phyloP scores from a whole-genome alignment of 179 eudicot genomes.

The Drosera spatulata region DNA sequence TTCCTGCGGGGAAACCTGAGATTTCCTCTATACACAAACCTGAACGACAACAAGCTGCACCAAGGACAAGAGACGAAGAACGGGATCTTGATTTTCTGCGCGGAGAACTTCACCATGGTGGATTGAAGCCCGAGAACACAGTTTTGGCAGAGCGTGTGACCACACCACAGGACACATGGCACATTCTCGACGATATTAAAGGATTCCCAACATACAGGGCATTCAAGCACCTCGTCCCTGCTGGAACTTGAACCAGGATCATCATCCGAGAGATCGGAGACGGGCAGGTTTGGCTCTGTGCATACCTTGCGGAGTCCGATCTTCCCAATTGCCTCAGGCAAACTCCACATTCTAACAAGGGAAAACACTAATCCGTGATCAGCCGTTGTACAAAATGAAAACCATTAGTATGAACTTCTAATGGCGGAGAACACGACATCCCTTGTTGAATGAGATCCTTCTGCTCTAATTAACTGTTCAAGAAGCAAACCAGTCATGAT shows the following conservation, averaged over 20 bases:
- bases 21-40: constrained; percentile 32
- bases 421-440: too few relatives aligned
- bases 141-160: constrained; percentile 52
- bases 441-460: too few relatives aligned
- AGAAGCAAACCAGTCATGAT: too few relatives aligned
- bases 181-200: constrained; percentile 58
- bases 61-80: constrained; percentile 55
- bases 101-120: constrained; percentile 40
- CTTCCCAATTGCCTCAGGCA: too few relatives aligned
- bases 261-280: constrained; percentile 40
- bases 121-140: constrained; percentile 47
- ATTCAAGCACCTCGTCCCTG: constrained; percentile 46
- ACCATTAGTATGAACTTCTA: too few relatives aligned
- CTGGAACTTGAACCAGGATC: constrained; percentile 19
- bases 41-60: constrained; percentile 42
- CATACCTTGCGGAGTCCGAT: too few relatives aligned
- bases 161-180: constrained; percentile 56
- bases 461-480: too few relatives aligned
- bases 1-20: constrained; percentile 45
- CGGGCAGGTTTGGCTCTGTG: too few relatives aligned
- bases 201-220: constrained; percentile 57
- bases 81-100: constrained; percentile 42
- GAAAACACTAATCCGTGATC: too few relatives aligned
- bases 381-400: too few relatives aligned
- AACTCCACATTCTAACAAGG: too few relatives aligned